Base-by-base conservation (phyloP, 2,329 filamentous ascomycete genomes). In the Penicillium sp. region DNA sequence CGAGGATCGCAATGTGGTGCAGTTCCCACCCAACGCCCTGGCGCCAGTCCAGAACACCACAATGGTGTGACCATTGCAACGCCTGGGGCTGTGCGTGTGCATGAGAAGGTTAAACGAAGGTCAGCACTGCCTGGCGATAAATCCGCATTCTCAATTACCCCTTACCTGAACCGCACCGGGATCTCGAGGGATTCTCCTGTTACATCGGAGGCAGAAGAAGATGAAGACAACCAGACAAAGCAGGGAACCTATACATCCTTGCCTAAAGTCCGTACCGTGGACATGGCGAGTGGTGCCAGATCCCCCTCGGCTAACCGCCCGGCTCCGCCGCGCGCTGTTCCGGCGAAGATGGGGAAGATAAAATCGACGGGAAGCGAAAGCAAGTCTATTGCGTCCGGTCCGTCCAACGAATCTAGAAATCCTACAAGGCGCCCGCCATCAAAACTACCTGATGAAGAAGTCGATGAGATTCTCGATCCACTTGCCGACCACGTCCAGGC, bases 111-210 rank as follows among this genome's bases (percentile, higher is more conserved):
- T 38, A 73, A 69, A 32, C 61, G 69, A 17, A 75, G 79, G 13
- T 74, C 77, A 25, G 73, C 76, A 1, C 67, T 79, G 38, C 70
- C 84, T 4, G 87, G 85, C 18, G 86, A 94, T 57, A 95, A 95
- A 63, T 95, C 89, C 0, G 81, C 76, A 2, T 95, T 96, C 63
- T 95, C 88, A 3, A 87, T 95, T 47, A 96, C 90, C 0, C 90
- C 90, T 0, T 95, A 94, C 69, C 72, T 96, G 44, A 94, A 89
- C 62, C 79, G 82, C 34, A 82, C 78, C 16, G 79, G 73, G 44
- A 81, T 71, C 47, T 67, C 82, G 10, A 64, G 67, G 23, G 52
- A 55, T 28, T 54, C 56, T 9, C 51, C 50, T 20, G 45, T 34
- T 22, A 57, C 54, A 26, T 59, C 59, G 16, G 52, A 53, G n/a